Evolutionary conservation across 2,329 filamentous ascomycete species (phyloP).

Genomic region (Teratosphaeria gauchensis): DNA sequence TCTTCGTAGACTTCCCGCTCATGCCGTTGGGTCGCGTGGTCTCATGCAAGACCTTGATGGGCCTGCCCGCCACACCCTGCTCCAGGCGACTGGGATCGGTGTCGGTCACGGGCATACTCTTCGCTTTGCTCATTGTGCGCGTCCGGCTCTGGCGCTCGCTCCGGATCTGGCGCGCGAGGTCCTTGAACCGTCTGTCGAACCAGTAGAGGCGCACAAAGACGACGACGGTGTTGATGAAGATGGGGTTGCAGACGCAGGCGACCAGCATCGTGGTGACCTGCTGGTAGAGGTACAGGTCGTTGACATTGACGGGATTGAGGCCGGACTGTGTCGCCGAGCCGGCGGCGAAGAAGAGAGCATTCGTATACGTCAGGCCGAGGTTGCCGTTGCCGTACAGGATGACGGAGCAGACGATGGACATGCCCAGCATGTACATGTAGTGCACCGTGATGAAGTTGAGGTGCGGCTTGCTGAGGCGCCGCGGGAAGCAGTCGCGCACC

Average conservation of each 20-base stretch:
- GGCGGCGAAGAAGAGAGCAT: conserved; percentile 79
- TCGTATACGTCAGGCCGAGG: conserved; percentile 59
- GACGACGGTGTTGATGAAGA: conserved; percentile 73
- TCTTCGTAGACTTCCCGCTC: conserved; percentile 39
- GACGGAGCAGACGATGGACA: conserved; percentile 64
- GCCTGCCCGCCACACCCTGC: conserved; percentile 53
- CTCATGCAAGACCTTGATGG: conserved; percentile 57
- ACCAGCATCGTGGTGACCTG: conserved; percentile 60
- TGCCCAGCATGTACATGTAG: conserved; percentile 72
- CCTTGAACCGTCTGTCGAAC: conserved; percentile 94
- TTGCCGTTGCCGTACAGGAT: conserved; percentile 55
- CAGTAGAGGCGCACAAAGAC: conserved; percentile 92
- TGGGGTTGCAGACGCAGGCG: conserved; percentile 68
- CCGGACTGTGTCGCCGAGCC: conserved; percentile 87
- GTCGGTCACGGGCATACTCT: conserved; percentile 23
- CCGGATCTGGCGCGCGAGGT: conserved; percentile 65
- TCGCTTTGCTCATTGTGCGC: conserved; percentile 44
- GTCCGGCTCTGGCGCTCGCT: conserved; percentile 55
- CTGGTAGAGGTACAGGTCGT: conserved; percentile 38
- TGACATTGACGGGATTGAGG: conserved; percentile 62
- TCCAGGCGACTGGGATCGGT: conserved; percentile 44
- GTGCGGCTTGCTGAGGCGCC: background rate
- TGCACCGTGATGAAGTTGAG: conserved; percentile 70
- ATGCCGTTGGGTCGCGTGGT: conserved; percentile 47
- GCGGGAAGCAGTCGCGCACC: background rate